phyloP scores from a whole-genome alignment of 75 land plant species.

The Sequoiadendron giganteum region DNA sequence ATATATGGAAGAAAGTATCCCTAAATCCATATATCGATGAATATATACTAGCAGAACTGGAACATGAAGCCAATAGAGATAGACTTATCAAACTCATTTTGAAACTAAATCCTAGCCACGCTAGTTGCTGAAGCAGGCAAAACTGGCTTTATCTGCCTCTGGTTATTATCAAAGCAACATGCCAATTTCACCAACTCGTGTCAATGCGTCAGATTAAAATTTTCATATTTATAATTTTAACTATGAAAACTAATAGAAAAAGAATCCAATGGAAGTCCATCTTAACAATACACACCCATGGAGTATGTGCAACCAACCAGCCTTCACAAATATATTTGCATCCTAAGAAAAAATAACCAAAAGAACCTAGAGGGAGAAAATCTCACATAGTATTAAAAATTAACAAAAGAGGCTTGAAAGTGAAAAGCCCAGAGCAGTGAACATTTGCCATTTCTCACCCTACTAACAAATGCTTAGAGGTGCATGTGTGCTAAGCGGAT shows the following conservation, averaged over 20 bases:
- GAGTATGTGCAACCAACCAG: background rate
- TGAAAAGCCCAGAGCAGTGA: too few species aligned
- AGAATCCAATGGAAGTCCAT: background rate
- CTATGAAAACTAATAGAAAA: background rate
- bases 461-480: too few species aligned
- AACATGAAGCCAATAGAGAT: background rate
- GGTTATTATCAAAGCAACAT: background rate
- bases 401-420: too few species aligned
- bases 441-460: too few species aligned
- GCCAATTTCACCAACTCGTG: background rate
- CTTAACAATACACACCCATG: background rate
- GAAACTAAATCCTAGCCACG: background rate
- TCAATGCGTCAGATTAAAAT: background rate
- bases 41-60: background rate
- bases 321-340: background rate
- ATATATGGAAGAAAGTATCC: background rate
- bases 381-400: too few species aligned
- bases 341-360: background rate
- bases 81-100: background rate
- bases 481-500: too few species aligned
- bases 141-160: background rate
- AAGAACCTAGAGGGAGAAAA: too few species aligned
- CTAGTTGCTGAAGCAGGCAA: background rate
- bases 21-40: background rate
- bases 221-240: background rate